These are phyloP conservation scores for Lantana camara DNA, from an alignment of 257 asterid genomes.

Conservation along the genomic window DNA sequence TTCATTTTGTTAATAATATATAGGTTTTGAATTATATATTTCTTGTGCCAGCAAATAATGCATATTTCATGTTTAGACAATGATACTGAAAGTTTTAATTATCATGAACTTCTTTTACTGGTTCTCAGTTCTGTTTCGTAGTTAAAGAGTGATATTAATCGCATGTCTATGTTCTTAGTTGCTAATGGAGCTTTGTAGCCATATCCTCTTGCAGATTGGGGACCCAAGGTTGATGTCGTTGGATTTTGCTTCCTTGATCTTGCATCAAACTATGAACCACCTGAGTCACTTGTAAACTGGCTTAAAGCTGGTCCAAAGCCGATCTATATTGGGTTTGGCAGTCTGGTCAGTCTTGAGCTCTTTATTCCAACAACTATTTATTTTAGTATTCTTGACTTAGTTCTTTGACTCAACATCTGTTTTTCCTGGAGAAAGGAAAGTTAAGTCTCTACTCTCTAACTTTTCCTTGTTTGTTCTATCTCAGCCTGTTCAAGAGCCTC, in stretches of 20 bases:
- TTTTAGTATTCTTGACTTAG: constrained; percentile 7
- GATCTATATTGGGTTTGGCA: constrained; percentile 81
- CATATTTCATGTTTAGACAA: constrained; percentile 14
- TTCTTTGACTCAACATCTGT: constrained; percentile 16
- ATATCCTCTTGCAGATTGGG: constrained; percentile 85
- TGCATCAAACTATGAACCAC: constrained; percentile 83
- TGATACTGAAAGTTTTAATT: constrained; percentile 3
- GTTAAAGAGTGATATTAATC: constrained; percentile 1
- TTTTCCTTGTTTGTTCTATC: constrained; percentile 23
- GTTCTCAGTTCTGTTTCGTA: constrained; percentile 7
- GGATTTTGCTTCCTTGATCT: constrained; percentile 99
- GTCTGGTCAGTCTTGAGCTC: constrained; percentile 62
- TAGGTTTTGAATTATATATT: constrained; percentile 12
- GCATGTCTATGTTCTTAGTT: constrained; percentile 20
- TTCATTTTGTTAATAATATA: constrained; percentile 22
- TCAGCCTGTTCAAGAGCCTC: constrained; percentile 98
- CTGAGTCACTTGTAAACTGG: constrained; percentile 84
- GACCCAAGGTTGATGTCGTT: constrained; percentile 91
- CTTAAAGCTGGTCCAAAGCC: constrained; percentile 89
- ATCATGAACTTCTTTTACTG: too few relatives aligned
- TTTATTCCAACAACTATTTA: background rate
- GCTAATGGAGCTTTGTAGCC: constrained; percentile 30
- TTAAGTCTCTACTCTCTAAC: background rate
- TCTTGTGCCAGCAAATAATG: constrained; percentile 14
- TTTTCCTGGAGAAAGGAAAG: background rate